These are phyloP conservation scores for Pyrus communis DNA, from an alignment of 306 rosid genomes.

Conservation along the genomic window DNA sequence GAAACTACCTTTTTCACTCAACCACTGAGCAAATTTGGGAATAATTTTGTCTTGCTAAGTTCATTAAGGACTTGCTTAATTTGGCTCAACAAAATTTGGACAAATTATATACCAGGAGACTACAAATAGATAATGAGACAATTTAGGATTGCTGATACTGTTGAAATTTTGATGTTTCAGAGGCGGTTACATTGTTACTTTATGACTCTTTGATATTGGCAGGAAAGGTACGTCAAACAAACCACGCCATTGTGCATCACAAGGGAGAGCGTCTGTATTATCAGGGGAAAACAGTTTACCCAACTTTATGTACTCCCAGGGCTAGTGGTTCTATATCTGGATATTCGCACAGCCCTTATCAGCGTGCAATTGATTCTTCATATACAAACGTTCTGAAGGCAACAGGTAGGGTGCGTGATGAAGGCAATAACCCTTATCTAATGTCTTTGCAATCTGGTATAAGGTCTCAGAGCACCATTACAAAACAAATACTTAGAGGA, in stretches of 20 bases:
- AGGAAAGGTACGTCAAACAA: constrained; percentile 44
- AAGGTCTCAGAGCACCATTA: constrained; percentile 13
- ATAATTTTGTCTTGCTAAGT: not conserved
- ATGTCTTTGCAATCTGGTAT: constrained; percentile 22
- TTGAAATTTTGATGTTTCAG: not conserved
- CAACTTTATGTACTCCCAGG: constrained; percentile 17
- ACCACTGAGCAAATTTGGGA: not conserved
- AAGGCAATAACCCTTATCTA: constrained; percentile 9
- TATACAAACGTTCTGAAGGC: constrained; percentile 33
- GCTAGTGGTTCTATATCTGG: constrained; percentile 22
- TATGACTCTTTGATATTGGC: constrained; percentile 22
- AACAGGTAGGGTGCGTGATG: constrained; percentile 2
- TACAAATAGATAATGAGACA: not conserved
- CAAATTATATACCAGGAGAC: not conserved
- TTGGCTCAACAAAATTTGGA: not conserved
- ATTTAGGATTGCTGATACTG: not conserved
- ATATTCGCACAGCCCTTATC: constrained; percentile 19
- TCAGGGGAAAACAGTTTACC: constrained; percentile 11
- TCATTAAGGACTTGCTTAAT: not conserved
- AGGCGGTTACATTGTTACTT: not conserved
- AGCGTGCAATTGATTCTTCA: constrained; percentile 16
- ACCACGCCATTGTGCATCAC: constrained; percentile 29
- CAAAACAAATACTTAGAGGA: constrained; percentile 28
- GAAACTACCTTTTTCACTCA: too few species aligned
- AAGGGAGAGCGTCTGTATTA: constrained; percentile 24